These are phyloP conservation scores for Arxiozyma slooffiae DNA, from an alignment of 1,139 yeast genomes.

Conservation along the genomic window DNA sequence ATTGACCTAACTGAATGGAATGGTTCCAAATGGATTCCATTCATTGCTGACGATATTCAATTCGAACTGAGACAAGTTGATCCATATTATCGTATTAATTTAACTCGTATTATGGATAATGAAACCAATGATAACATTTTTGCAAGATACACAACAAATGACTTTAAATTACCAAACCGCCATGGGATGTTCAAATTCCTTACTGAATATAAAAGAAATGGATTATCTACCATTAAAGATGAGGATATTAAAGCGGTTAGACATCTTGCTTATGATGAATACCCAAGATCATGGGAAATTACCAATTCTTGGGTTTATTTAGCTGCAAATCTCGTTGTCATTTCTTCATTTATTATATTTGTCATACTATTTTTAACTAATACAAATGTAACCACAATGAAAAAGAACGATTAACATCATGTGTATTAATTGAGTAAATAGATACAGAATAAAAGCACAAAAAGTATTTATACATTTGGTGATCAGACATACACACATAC, in stretches of 20 bases:
- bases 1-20: constrained; percentile 61
- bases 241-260: constrained; percentile 72
- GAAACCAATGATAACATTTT: constrained; percentile 14
- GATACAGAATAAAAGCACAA: background rate
- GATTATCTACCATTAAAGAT: constrained; percentile 58
- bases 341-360: constrained; percentile 66
- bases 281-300: constrained; percentile 86
- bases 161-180: constrained; percentile 81
- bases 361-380: constrained; percentile 45
- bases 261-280: constrained; percentile 93
- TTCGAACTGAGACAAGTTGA: constrained; percentile 84
- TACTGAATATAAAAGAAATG: constrained; percentile 72
- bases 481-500: background rate
- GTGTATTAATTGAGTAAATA: background rate
- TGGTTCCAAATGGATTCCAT: constrained; percentile 61
- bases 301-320: constrained; percentile 89
- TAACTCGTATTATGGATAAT: constrained; percentile 30
- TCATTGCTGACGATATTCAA: constrained; percentile 50
- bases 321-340: constrained; percentile 59
- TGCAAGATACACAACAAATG: constrained; percentile 36
- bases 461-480: background rate
- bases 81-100: constrained; percentile 78
- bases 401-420: constrained; percentile 1
- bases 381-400: constrained; percentile 7
- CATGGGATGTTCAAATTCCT: constrained; percentile 92